These are phyloP conservation scores for Ogataea nakhonphanomensis DNA, from an alignment of 805 yeast species.

Conservation along the genomic window DNA sequence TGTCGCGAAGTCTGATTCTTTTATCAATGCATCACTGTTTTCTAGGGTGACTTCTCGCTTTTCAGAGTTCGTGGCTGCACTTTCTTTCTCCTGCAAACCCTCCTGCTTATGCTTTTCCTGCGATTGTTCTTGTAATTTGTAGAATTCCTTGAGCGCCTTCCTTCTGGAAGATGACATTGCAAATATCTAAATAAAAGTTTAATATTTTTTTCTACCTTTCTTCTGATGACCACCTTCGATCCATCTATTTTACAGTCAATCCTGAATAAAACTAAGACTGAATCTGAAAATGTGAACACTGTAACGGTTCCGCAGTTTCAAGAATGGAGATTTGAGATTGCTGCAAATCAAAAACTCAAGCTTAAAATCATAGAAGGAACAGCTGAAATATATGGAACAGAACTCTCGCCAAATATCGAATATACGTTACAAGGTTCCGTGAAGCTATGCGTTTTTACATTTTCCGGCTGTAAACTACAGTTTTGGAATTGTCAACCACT, in stretches of 20 bases:
- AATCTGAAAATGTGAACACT: slow-evolving; percentile 6
- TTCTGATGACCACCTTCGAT: slow-evolving; percentile 16
- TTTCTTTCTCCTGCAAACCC: neutral
- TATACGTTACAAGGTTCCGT: slow-evolving; percentile 51
- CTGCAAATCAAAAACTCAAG: slow-evolving; percentile 42
- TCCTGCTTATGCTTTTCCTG: slow-evolving; percentile 21
- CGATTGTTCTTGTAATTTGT: slow-evolving; percentile 34
- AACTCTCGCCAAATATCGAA: slow-evolving; percentile 68
- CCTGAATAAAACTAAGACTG: slow-evolving; percentile 16
- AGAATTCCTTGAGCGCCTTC: slow-evolving; percentile 41
- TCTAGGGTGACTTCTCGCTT: slow-evolving; percentile 23
- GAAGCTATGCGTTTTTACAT: slow-evolving; percentile 54
- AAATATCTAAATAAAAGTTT: slow-evolving; percentile 1
- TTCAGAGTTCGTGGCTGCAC: neutral
- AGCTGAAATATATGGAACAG: slow-evolving; percentile 93
- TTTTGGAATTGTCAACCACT: slow-evolving; percentile 42
- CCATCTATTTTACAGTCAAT: slow-evolving; percentile 24
- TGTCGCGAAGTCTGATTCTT: slow-evolving; percentile 28
- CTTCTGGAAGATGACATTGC: slow-evolving; percentile 29
- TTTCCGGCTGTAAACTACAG: slow-evolving; percentile 62
- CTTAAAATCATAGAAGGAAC: slow-evolving; percentile 59
- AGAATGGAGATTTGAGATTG: slow-evolving; percentile 79
- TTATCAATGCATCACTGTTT: slow-evolving; percentile 34
- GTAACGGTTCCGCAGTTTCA: slow-evolving; percentile 33
- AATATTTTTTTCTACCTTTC: slow-evolving; percentile 1